Conservation (phyloP, 1,284 basidiomycete genomes). For the Trichosporon sp. region DNA sequence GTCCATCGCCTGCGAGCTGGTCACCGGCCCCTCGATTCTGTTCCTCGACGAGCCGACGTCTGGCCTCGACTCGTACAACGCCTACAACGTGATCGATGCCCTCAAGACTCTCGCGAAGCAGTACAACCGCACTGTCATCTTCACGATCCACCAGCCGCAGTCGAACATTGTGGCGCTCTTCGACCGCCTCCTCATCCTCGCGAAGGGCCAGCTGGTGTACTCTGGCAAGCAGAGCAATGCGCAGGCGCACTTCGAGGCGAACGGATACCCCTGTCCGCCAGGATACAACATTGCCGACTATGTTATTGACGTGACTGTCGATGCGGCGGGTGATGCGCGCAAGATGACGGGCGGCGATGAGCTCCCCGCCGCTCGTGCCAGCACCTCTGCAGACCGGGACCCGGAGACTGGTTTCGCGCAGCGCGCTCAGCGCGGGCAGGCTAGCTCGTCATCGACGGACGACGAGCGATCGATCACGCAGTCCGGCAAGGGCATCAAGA, state of each 20-base stretch:
- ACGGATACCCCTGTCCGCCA: constrained; percentile 80
- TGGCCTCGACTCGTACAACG: constrained; percentile 91
- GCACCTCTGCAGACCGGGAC: constrained; percentile 9
- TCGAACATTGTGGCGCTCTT: constrained; percentile 95
- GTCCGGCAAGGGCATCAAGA: constrained; percentile 54
- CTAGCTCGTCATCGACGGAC: neutral
- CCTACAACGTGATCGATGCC: constrained; percentile 86
- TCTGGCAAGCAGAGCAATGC: constrained; percentile 69
- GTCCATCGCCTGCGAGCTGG: constrained; percentile 96
- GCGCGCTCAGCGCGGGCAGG: neutral
- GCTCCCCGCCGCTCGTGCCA: neutral
- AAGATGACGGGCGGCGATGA: constrained; percentile 27
- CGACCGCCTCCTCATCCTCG: constrained; percentile 82
- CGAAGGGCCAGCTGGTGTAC: constrained; percentile 75
- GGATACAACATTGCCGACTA: constrained; percentile 97
- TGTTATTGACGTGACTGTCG: constrained; percentile 84
- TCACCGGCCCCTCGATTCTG: constrained; percentile 89
- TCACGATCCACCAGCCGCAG: constrained; percentile 97
- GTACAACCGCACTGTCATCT: constrained; percentile 83
- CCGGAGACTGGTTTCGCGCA: constrained; percentile 13
- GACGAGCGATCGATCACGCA: neutral
- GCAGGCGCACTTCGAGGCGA: constrained; percentile 69
- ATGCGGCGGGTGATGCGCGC: constrained; percentile 52
- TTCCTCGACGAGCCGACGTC: constrained; percentile 97
- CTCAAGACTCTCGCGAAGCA: constrained; percentile 76